Evolutionary conservation across 352 stramenopile species (phyloP).

Genomic region (Salisapilia sapeloensis): DNA sequence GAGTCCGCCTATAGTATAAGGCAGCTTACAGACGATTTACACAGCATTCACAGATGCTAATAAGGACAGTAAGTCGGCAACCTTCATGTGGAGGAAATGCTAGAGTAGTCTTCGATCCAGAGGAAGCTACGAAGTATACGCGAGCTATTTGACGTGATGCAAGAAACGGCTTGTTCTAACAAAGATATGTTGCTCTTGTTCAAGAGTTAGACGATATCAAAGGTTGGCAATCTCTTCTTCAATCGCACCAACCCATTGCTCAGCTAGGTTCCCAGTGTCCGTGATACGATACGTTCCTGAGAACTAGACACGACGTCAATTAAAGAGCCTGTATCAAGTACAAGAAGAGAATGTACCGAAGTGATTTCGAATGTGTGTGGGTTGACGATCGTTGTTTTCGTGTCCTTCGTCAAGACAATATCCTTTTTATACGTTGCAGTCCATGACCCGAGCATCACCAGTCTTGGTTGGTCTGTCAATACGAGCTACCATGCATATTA

Average conservation of each 20-base stretch:
- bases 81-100: no score
- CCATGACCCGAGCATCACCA: constrained; percentile 52
- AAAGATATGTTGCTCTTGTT: no score
- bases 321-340: neutral
- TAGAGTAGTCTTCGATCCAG: no score
- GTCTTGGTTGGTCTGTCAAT: constrained; percentile 46
- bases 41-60: no score
- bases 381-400: constrained; percentile 49
- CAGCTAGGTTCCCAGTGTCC: constrained; percentile 33
- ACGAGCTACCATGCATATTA: constrained; percentile 15
- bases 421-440: constrained; percentile 60
- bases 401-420: constrained; percentile 35
- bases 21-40: no score
- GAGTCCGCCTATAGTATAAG: no score
- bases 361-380: constrained; percentile 64
- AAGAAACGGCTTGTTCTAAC: no score
- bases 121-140: no score
- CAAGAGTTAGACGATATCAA: no score
- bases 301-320: constrained; percentile 10
- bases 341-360: constrained; percentile 19
- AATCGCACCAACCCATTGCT: constrained; percentile 43
- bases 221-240: constrained; percentile 14
- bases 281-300: constrained; percentile 43
- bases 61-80: no score
- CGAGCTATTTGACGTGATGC: no score